These are phyloP conservation scores for Brassica napus DNA, from an alignment of 345 rosid species.

Conservation along the genomic window Da-Ae NC_063440.1:24331501-24332000, in stretches of 20 bases:
- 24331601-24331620: conserved; percentile 39
- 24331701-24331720: not conserved
- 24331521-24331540: not conserved
- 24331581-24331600: conserved; percentile 42
- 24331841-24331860: not conserved
- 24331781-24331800: not conserved
- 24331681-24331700: not conserved
- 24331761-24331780: conserved; percentile 20
- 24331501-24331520: not conserved
- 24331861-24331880: not conserved
- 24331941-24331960: conserved; percentile 23
- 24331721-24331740: not conserved
- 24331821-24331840: conserved; percentile 16
- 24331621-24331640: conserved; percentile 35
- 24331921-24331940: conserved; percentile 19
- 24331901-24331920: conserved; percentile 17
- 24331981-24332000: conserved; percentile 13
- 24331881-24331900: conserved; percentile 3
- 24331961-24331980: conserved; percentile 24
- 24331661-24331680: not conserved
- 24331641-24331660: not conserved
- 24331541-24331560: not conserved
- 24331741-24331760: not conserved
- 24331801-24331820: not conserved
- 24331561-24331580: conserved; percentile 14